Conservation (phyloP, 1,284 basidiomycete species). For the Malassezia vespertilionis region DNA sequence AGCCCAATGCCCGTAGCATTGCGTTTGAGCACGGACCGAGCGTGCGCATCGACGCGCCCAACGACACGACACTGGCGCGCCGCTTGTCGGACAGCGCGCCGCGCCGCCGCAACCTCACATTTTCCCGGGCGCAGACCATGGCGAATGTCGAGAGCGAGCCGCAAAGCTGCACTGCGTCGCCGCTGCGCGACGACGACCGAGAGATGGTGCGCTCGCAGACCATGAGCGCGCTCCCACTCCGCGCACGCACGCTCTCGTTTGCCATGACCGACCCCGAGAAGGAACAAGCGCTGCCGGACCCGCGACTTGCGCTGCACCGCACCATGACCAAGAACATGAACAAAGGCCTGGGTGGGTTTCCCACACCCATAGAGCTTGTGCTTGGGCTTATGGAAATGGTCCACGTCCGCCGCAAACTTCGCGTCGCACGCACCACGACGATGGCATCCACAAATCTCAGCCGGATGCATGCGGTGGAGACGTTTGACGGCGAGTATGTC, state of each 20-base stretch:
- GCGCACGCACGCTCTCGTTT: neutral
- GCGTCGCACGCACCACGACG: conserved; percentile 63
- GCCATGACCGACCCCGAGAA: too few species aligned
- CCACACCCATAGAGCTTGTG: conserved; percentile 1
- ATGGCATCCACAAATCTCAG: conserved; percentile 48
- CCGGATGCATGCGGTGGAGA: conserved; percentile 22
- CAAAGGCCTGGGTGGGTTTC: conserved; percentile 10
- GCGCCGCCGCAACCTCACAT: too few species aligned
- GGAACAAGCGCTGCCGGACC: neutral
- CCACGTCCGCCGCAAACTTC: conserved; percentile 49
- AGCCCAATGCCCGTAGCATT: too few species aligned
- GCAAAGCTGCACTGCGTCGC: too few species aligned
- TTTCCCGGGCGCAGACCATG: too few species aligned
- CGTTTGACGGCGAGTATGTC: conserved; percentile 12
- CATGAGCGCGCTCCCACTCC: neutral
- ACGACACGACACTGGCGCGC: too few species aligned
- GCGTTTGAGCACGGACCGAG: too few species aligned
- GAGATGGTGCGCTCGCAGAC: neutral
- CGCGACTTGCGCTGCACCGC: conserved; percentile 18
- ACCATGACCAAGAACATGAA: conserved; percentile 18
- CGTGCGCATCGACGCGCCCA: too few species aligned
- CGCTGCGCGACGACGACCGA: neutral
- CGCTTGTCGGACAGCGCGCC: too few species aligned
- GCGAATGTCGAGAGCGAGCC: too few species aligned
- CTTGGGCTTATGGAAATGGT: conserved; percentile 47